Evolutionary conservation across 2,329 filamentous ascomycete genomes (phyloP), one percentile per base, ranked within the genome.

Genomic region (Dothistroma pini): DNA sequence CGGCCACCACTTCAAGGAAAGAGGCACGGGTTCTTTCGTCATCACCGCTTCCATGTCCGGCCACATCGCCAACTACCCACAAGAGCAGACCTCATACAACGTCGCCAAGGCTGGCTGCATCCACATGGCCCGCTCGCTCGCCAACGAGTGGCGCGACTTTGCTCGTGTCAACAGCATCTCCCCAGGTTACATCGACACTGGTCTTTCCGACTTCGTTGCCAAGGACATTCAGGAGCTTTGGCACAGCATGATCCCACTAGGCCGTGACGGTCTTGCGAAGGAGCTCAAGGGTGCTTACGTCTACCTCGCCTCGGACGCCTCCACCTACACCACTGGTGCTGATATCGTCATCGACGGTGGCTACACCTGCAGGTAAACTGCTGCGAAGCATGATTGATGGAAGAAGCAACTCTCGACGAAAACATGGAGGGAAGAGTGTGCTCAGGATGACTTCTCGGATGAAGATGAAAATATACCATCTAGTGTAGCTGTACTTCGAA

Each of bases 41-140:
- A 85, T 88, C 74, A 89, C 86, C 44, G 81, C 86, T n/a, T 84
- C 81, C 68, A 89, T 93, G 89, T 91, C 88, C 54, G 90, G 89
- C 67, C 85, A 86, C 78, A 86, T 93, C 66, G 90, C 92, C 82
- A 93, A 93, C 84, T 92, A 87, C 80, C 90, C 86, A 31, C 86
- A 88, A 75, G 85, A 88, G 75, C 86, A 89, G 72, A 85, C 83
- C 31, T 81, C 79, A n/a, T 86, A 86, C 77, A 86, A 86, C 70
- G 82, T 83, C 51, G 83, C 86, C 65, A 89, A 89, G 80, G 85
- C 86, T 47, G 86, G 85, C 63, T 86, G 84, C 71, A 86, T 88
- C 68, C 70, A 72, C 70, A 71, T 72, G 75, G 84, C 85, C 55
- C 78, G 78, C 63, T 87, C 84, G 50, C 78, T 89, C 60, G 86